Evolutionary conservation across 495 filamentous ascomycete genomes (phyloP).

Genomic region (Filosporella fistucella): DNA sequence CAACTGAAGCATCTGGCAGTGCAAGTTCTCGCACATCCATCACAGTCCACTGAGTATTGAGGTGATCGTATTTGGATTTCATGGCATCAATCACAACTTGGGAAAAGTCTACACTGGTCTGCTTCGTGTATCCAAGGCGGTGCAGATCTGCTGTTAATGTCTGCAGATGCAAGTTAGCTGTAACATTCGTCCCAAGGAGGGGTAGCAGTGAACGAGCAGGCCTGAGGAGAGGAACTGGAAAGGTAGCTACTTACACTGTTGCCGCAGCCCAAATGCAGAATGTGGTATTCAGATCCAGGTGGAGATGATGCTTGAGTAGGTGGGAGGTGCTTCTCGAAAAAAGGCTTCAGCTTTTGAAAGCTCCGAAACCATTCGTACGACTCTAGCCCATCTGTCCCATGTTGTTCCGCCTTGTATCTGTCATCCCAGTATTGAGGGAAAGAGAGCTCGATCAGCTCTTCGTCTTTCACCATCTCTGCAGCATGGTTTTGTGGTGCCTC

Average conservation of each 20-base stretch:
- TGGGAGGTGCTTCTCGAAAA: conserved; percentile 39
- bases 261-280: conserved; percentile 56
- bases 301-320: conserved; percentile 17
- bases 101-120: conserved; percentile 57
- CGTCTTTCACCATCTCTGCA: no score
- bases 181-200: conserved; percentile 1
- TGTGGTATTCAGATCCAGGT: conserved; percentile 24
- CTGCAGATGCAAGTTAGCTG: conserved; percentile 27
- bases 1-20: conserved; percentile 33
- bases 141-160: conserved; percentile 44
- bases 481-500: no score
- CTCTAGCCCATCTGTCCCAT: no score
- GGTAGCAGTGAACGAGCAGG: not conserved
- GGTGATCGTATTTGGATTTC: conserved; percentile 31
- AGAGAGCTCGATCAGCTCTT: no score
- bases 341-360: conserved; percentile 42
- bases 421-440: no score
- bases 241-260: conserved; percentile 40
- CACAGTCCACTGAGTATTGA: conserved; percentile 35
- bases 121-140: conserved; percentile 43
- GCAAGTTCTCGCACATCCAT: conserved; percentile 51
- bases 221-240: not conserved
- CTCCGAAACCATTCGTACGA: no score
- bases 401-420: no score
- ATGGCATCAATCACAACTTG: conserved; percentile 45